Evolutionary conservation across 208 protist species (phyloP).

Genomic region (Crithidia brevicula): DNA sequence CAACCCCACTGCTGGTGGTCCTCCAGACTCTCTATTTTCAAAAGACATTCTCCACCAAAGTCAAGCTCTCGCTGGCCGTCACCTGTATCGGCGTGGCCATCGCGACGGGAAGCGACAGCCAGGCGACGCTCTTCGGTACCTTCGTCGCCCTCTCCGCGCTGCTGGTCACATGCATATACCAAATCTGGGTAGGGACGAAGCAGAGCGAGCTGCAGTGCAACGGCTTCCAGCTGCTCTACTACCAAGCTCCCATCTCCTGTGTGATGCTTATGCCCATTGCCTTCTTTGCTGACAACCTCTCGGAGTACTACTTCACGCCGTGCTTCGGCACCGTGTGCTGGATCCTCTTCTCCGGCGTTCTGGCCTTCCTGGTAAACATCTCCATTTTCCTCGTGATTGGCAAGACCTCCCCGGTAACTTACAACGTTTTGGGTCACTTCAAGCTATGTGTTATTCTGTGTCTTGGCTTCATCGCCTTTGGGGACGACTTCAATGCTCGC

Average conservation of each 20-base stretch:
- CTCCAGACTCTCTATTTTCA: conserved; percentile 71
- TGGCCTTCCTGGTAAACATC: conserved; percentile 89
- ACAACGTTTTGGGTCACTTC: conserved; percentile 89
- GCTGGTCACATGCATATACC: conserved; percentile 82
- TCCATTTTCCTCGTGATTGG: conserved; percentile 91
- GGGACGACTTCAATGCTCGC: conserved; percentile 31
- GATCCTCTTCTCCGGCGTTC: conserved; percentile 57
- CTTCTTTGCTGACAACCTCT: conserved; percentile 53
- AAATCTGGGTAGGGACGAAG: conserved; percentile 89
- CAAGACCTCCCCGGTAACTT: conserved; percentile 86
- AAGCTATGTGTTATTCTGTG: conserved; percentile 84
- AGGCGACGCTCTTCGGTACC: conserved; percentile 70
- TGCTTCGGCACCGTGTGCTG: conserved; percentile 31
- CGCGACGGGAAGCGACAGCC: conserved; percentile 71
- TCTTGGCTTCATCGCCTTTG: conserved; percentile 75
- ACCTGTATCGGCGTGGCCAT: conserved; percentile 75
- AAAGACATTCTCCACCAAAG: conserved; percentile 44
- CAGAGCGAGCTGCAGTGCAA: conserved; percentile 82
- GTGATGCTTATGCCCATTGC: conserved; percentile 64
- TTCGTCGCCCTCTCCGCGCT: conserved; percentile 67
- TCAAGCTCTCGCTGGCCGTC: conserved; percentile 56
- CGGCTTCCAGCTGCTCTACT: conserved; percentile 86
- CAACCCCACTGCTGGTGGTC: conserved; percentile 70
- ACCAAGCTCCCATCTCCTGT: conserved; percentile 84
- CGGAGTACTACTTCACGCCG: conserved; percentile 26